Base-by-base conservation (phyloP, 345 rosid species). In the Lumnitzera racemosa region DNA sequence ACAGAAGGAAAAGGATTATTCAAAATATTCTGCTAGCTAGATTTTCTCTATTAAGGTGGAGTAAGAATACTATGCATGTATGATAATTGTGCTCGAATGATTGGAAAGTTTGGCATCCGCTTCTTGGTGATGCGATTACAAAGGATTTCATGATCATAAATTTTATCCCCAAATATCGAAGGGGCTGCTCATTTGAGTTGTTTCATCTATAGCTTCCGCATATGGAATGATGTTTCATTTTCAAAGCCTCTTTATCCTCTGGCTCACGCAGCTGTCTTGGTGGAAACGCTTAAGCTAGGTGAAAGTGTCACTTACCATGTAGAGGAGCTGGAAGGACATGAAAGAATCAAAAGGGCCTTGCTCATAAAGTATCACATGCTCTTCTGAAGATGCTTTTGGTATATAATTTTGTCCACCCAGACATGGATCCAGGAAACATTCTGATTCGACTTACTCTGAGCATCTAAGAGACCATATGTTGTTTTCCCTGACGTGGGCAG, bases 351-450 rank as follows among this genome's bases (percentile, higher is more conserved):
- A 71, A 57, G 63, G 62, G 69, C 67, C 82, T 78, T 71, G 82
- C 82, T 65, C 82, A 71, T 52, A 78, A 74, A 62, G 82, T 78
- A 54, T 71, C 78, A 58, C 82, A 78, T 62, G 82, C 82, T 15
- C 82, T 78, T 56, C 69, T 78, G 31, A 78, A 78, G 62, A 78
- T 78, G 82, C 78, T 78, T 53, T 56, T 78, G 82, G 82, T 78
- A 67, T 13, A 49, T 9, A 64, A 64, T 64, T 64, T 64, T 16
- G 49, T 64, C 29, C 67, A 64, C 41, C 61, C 67, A 4, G 67
- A 64, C 58, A 64, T 64, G 67, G 61, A 64, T 46, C 67, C 67
- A 15, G 67, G 67, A 17, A 64, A 64, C 51, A 64, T 64, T 48
- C 61, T 64, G 8, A 61, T 64, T 23, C 67, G 67, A 2, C 53